Base-by-base conservation (phyloP, 768 basidiomycete species). In the Podaxis sp. region DNA sequence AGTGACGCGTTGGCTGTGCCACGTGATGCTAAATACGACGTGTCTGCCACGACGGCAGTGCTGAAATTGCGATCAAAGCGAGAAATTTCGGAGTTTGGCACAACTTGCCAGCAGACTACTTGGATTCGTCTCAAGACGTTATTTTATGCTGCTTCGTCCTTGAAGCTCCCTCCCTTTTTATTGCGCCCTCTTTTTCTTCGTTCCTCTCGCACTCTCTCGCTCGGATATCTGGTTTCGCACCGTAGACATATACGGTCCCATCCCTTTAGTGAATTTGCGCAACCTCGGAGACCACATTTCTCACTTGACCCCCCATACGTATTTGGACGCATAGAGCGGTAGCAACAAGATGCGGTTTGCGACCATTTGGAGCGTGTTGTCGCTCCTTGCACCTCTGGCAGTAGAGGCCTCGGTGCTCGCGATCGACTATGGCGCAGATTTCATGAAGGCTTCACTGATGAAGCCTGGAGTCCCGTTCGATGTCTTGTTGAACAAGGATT, bases 361-460 rank as follows among this genome's bases (percentile, higher is more conserved):
- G 68, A 69, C 72, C 64, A 68, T 75, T 58, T 79, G 77, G 72
- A 72, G 71, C 67, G 64, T 78, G 30, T 65, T 82, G 57, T 76
- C 74, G 63, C 71, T 82, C 60, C 62, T 80, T 59, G 71, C 73
- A 53, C 79, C 83, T 37, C 74, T 78, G 50, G 71, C 78, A 48
- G 77, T 80, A n/a, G 75, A 84, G 46, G 91, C 89, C 22, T 87
- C 95, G 2, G 84, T 99, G 12, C 85, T 99, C 53, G 96, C 96
- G 20, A 93, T 99, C 71, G 97, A 99, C 86, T 98, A 97, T 84
- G 97, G 97, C 72, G 86, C 93, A 17, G 97, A 99, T 77, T 96
- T 89, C 84, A 98, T 96, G 71, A 99, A 98, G 76, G 93, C 95
- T 30, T 96, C 95, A 3, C 79, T 99, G 62, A 90, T 98, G 83